Conservation (phyloP, 768 basidiomycete species). For the Serendipita sp. region DNA sequence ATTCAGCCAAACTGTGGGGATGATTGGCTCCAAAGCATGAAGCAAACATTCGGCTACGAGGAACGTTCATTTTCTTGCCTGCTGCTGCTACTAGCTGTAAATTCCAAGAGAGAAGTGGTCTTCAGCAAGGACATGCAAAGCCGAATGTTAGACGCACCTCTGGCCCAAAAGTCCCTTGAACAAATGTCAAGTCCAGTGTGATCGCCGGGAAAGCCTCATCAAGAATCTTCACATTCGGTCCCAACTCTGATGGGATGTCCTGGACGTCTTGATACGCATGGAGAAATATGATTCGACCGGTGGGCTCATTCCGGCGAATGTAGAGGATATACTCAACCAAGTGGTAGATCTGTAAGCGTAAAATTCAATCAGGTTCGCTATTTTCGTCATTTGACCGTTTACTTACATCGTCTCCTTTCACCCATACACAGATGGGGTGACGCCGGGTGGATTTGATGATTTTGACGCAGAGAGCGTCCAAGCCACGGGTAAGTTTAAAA, state of each 20-base stretch:
- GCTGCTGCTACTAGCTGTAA: neutral
- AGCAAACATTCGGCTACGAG: neutral
- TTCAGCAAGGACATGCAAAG: too few species aligned
- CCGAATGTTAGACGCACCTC: slow-evolving; percentile 6
- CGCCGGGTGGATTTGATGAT: neutral
- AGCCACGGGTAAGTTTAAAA: neutral
- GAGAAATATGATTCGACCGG: slow-evolving; percentile 48
- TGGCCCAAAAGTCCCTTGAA: slow-evolving; percentile 16
- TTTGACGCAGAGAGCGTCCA: neutral
- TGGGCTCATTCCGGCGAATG: slow-evolving; percentile 51
- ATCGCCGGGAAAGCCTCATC: slow-evolving; percentile 51
- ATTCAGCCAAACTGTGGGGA: neutral
- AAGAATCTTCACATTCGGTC: slow-evolving; percentile 50
- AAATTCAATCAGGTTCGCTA: neutral
- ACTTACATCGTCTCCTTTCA: slow-evolving; percentile 46
- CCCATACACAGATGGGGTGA: neutral
- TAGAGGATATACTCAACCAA: slow-evolving; percentile 51
- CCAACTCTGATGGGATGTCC: slow-evolving; percentile 49
- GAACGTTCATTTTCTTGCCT: slow-evolving; percentile 3
- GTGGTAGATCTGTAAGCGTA: slow-evolving; percentile 36
- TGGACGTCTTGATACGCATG: slow-evolving; percentile 41
- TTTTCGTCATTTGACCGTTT: neutral
- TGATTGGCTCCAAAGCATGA: neutral
- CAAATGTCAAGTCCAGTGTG: slow-evolving; percentile 35
- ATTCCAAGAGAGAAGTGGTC: too few species aligned